phyloP scores from a whole-genome alignment of 2,329 filamentous ascomycete species.

The Scedosporium dehoogii region DNA sequence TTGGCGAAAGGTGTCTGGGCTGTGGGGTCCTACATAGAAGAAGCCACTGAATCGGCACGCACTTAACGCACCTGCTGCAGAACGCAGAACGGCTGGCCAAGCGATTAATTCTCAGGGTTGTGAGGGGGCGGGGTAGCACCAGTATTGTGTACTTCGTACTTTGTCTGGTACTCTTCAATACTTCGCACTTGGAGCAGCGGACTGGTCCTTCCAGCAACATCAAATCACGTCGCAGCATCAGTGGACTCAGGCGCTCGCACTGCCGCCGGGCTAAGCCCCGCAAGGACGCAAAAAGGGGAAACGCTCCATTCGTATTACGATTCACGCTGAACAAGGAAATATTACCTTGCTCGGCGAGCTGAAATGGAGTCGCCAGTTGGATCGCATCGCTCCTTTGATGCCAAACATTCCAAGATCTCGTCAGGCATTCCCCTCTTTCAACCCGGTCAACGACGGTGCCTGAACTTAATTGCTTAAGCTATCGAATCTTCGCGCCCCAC shows the following conservation, averaged over 20 bases:
- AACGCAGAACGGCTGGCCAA: too few species aligned
- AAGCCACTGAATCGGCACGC: too few species aligned
- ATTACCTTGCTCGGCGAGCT: background rate
- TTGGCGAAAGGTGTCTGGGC: too few species aligned
- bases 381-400: background rate
- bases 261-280: slow-evolving; percentile 10
- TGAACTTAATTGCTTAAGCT: background rate
- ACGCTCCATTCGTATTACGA: background rate
- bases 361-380: background rate
- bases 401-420: background rate
- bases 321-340: background rate
- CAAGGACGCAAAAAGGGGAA: background rate
- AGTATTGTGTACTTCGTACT: too few species aligned
- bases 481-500: background rate
- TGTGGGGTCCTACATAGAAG: too few species aligned
- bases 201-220: too few species aligned
- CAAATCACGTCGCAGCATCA: too few species aligned
- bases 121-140: too few species aligned
- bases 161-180: too few species aligned
- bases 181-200: too few species aligned
- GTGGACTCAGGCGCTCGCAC: slow-evolving; percentile 13
- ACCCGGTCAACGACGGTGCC: background rate
- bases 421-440: background rate
- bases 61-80: too few species aligned
- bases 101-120: too few species aligned